phyloP scores from a whole-genome alignment of 2,329 filamentous ascomycete genomes.

The Tolypocladium pustulatum region DNA sequence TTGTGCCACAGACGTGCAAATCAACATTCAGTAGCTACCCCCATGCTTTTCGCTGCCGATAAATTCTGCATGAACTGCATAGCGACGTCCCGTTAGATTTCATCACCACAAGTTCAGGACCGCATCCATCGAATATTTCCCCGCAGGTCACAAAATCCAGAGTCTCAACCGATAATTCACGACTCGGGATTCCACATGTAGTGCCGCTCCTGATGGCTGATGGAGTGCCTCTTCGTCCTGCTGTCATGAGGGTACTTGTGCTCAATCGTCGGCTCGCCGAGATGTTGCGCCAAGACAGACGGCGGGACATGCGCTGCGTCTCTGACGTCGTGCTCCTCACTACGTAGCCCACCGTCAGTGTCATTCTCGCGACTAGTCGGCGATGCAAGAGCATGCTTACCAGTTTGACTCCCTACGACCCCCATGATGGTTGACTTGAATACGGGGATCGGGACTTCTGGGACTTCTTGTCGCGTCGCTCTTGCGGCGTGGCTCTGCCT shows the following conservation, averaged over 20 bases:
- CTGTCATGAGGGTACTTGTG: slow-evolving; percentile 20
- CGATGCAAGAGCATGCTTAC: not conserved
- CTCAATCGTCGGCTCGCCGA: slow-evolving; percentile 17
- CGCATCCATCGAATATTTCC: not conserved
- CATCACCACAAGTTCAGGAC: not conserved
- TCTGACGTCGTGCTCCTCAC: not conserved
- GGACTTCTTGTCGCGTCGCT: not conserved
- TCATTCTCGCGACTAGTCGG: not conserved
- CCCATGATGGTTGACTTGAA: not conserved
- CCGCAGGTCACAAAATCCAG: not conserved
- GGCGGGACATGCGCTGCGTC: slow-evolving; percentile 16
- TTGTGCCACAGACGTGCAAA: too few species aligned
- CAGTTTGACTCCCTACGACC: not conserved
- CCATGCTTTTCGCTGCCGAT: not conserved
- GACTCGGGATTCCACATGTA: slow-evolving; percentile 5
- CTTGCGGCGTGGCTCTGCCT: not conserved
- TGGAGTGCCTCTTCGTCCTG: slow-evolving; percentile 14
- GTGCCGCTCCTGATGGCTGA: slow-evolving; percentile 21
- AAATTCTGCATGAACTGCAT: not conserved
- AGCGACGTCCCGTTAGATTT: not conserved
- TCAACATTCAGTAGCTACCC: too few species aligned
- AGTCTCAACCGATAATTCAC: not conserved
- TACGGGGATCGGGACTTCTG: not conserved
- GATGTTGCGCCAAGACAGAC: slow-evolving; percentile 11
- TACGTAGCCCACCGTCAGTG: not conserved